Evolutionary conservation across 2,329 filamentous ascomycete species (phyloP).

Genomic region (Lachnellula willkommii): DNA sequence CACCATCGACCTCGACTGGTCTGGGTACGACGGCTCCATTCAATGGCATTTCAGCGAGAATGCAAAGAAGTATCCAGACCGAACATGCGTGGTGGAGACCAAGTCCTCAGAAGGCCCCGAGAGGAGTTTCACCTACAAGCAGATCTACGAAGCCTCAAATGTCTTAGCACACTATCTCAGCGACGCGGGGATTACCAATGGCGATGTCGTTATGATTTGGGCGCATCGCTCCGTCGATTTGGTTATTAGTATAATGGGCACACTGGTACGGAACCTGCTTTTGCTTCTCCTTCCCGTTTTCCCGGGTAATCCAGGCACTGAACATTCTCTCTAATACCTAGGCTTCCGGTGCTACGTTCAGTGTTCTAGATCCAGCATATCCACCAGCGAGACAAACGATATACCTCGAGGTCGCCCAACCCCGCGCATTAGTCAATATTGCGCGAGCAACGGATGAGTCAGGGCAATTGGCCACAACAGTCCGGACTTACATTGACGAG

Average conservation of each 20-base stretch:
- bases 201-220: conserved; percentile 92
- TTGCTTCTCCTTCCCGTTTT: not conserved
- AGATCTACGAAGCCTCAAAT: conserved; percentile 83
- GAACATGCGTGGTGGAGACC: conserved; percentile 64
- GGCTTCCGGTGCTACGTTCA: conserved; percentile 50
- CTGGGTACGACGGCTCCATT: conserved; percentile 52
- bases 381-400: conserved; percentile 76
- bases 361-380: conserved; percentile 74
- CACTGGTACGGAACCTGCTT: conserved; percentile 38
- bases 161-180: conserved; percentile 73
- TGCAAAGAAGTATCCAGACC: conserved; percentile 58
- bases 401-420: conserved; percentile 74
- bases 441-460: conserved; percentile 64
- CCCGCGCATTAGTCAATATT: conserved; percentile 67
- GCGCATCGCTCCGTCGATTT: conserved; percentile 77
- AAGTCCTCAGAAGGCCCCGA: conserved; percentile 46
- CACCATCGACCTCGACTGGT: conserved; percentile 54
- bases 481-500: conserved; percentile 62
- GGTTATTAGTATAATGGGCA: conserved; percentile 76
- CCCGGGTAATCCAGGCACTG: not conserved
- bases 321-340: not conserved
- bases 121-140: conserved; percentile 72
- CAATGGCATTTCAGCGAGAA: conserved; percentile 54
- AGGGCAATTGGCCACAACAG: conserved; percentile 54
- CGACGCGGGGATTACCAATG: conserved; percentile 64